A percentile compares a stretch with the other conserved stretches of the same genome.
Conservation (phyloP, 169 alveolate species). For the Amoebophrya sp. region DNA sequence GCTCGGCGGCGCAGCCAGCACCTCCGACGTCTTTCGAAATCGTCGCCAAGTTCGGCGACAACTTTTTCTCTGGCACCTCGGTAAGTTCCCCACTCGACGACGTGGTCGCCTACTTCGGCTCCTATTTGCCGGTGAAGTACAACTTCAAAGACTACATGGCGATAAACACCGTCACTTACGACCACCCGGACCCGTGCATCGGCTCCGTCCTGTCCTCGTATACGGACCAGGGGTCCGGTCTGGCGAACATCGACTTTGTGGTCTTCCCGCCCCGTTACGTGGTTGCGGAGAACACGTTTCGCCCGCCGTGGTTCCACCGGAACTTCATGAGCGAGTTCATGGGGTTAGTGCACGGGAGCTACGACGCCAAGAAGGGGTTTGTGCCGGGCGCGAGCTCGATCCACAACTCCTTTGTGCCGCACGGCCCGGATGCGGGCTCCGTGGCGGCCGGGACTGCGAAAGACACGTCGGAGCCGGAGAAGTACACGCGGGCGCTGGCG, state of each 20-base stretch:
- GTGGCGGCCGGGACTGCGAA: constrained; percentile 38
- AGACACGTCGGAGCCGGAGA: constrained; percentile 34
- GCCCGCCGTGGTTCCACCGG: constrained; percentile 71
- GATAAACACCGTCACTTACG: constrained; percentile 55
- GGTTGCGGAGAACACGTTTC: constrained; percentile 54
- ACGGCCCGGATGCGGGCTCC: constrained; percentile 66
- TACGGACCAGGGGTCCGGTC: constrained; percentile 41
- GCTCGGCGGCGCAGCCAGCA: too few relatives aligned
- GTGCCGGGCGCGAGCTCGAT: constrained; percentile 35
- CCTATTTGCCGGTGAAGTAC: constrained; percentile 51
- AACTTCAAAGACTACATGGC: constrained; percentile 48
- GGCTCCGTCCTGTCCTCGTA: constrained; percentile 51
- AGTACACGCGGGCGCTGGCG: constrained; percentile 43
- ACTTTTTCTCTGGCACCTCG: constrained; percentile 26
- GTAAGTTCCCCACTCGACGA: constrained; percentile 38
- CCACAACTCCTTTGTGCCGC: constrained; percentile 53
- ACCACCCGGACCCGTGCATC: constrained; percentile 70
- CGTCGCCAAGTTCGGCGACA: constrained; percentile 44
- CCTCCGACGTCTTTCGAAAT: too few relatives aligned
- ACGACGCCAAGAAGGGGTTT: constrained; percentile 63
- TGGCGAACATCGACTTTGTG: constrained; percentile 61
- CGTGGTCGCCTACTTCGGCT: constrained; percentile 67
- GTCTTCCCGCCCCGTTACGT: constrained; percentile 69
- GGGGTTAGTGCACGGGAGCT: constrained; percentile 59
- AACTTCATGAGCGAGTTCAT: constrained; percentile 64